Evolutionary conservation across 2,329 filamentous ascomycete genomes (phyloP), one percentile per base, ranked within the genome.

Genomic region (Dactylellina drechsleri): DNA sequence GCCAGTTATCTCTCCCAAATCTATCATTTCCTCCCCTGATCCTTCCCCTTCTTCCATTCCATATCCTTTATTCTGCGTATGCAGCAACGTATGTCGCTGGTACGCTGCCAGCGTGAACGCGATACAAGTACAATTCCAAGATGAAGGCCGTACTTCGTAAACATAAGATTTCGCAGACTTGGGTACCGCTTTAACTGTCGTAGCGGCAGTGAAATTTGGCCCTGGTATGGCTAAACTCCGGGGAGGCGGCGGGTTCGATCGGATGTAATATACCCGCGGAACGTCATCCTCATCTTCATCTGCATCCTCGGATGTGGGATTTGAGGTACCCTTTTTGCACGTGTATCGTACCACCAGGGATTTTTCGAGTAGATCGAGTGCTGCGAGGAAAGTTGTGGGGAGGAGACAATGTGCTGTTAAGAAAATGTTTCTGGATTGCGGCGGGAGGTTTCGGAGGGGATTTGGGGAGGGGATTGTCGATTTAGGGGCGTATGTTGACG

Each of bases 101-200:
- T 93, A 93, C 1, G 90, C 87, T 18, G 89, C 85, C 76, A 96
- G 89, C 0, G 90, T 86, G 81, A 98, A 98, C 0, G 89, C 89
- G 2, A 93, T 90, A 83, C 95, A 99, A 0, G 88, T 92, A 82
- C 95, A 99, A 81, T 91, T 93, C 95, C 95, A 98, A 0, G 90
- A 88, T 0, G 81, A 79, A 0, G 93, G 85, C 8, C 89, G 87
- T 15, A 98, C 91, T 78, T 91, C 84, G 82, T 97, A 96, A n/a
- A 68, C 31, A 57, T 75, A 75, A 10, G 71, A 75, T 36, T 67
- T 75, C 7, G 58, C 64, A 54, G 57, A 62, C 36, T 66, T 71
- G 4, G 67, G 54, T 45, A 65, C 26, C 59, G 81, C 81, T 45
- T 67, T 59, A 56, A 18, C 57, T 40, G 79, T 77, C 47, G 77